Evolutionary conservation across 768 basidiomycete genomes (phyloP).

Genomic region (Psilocybe cyanescens): DNA sequence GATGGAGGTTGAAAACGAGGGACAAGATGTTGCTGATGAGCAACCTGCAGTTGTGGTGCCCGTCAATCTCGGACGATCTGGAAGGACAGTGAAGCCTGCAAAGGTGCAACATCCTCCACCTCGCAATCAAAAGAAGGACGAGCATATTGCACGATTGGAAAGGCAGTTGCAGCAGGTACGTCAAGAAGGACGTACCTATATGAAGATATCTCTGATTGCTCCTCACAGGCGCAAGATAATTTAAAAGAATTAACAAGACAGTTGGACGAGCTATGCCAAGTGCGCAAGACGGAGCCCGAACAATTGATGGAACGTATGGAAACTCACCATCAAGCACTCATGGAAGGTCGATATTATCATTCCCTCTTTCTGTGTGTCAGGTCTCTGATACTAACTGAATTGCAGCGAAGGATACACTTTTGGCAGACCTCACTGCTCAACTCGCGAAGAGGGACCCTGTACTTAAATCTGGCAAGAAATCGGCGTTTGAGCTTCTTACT

Average conservation of each 20-base stretch:
- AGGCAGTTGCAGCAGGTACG: constrained; percentile 31
- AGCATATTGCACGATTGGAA: constrained; percentile 17
- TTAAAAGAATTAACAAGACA: constrained; percentile 53
- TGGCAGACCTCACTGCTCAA: constrained; percentile 57
- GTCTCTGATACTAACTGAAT: constrained; percentile 39
- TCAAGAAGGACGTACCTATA: constrained; percentile 22
- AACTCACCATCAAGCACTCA: constrained; percentile 52
- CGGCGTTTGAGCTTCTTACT: constrained; percentile 68
- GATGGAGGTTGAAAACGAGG: constrained; percentile 8
- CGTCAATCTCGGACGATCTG: constrained; percentile 12
- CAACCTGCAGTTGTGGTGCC: constrained; percentile 17
- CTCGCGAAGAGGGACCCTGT: constrained; percentile 60
- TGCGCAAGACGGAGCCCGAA: constrained; percentile 72
- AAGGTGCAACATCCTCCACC: constrained; percentile 5
- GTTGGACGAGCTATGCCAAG: constrained; percentile 59
- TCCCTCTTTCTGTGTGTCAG: not conserved
- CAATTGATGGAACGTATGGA: constrained; percentile 50
- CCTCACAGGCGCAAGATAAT: constrained; percentile 42
- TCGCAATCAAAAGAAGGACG: constrained; percentile 10
- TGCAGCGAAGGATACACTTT: constrained; percentile 61
- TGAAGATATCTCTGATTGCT: not conserved
- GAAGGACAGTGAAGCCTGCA: constrained; percentile 8
- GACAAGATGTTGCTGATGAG: constrained; percentile 20
- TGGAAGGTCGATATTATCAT: constrained; percentile 45
- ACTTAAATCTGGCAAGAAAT: constrained; percentile 48